These are phyloP conservation scores for Lyophyllum decastes DNA, from an alignment of 768 basidiomycete species.

Conservation along the genomic window DNA sequence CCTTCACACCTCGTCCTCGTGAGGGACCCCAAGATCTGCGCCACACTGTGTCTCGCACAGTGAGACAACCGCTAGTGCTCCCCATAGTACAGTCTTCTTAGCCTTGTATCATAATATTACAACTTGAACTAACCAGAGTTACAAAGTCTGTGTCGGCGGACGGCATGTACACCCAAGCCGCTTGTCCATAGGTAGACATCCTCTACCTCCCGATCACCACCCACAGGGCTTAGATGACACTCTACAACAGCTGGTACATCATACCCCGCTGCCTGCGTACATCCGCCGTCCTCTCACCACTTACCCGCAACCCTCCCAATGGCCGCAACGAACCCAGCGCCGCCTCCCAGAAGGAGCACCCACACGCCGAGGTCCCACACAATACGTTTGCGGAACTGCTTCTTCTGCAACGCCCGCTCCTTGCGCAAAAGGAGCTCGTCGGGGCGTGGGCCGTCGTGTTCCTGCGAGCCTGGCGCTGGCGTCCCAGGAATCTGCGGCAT, in stretches of 20 bases:
- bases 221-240: background rate
- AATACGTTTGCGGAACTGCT: constrained; percentile 69
- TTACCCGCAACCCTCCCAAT: constrained; percentile 48
- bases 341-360: constrained; percentile 63
- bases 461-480: constrained; percentile 15
- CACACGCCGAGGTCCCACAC: constrained; percentile 87
- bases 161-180: background rate
- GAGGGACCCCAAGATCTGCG: too few species aligned
- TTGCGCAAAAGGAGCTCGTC: constrained; percentile 85
- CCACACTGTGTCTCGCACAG: too few species aligned
- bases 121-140: constrained; percentile 8
- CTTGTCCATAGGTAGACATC: background rate
- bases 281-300: constrained; percentile 41
- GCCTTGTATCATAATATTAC: background rate
- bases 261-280: background rate
- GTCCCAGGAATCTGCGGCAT: constrained; percentile 48
- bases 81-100: too few species aligned
- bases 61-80: too few species aligned
- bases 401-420: constrained; percentile 79
- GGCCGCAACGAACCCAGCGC: constrained; percentile 57
- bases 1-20: too few species aligned
- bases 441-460: constrained; percentile 7
- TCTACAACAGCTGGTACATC: background rate
- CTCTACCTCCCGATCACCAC: background rate
- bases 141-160: background rate